Evolutionary conservation across 345 rosid genomes (phyloP), one percentile per base, ranked within the genome.

Genomic region (Cochlearia excelsa): DNA sequence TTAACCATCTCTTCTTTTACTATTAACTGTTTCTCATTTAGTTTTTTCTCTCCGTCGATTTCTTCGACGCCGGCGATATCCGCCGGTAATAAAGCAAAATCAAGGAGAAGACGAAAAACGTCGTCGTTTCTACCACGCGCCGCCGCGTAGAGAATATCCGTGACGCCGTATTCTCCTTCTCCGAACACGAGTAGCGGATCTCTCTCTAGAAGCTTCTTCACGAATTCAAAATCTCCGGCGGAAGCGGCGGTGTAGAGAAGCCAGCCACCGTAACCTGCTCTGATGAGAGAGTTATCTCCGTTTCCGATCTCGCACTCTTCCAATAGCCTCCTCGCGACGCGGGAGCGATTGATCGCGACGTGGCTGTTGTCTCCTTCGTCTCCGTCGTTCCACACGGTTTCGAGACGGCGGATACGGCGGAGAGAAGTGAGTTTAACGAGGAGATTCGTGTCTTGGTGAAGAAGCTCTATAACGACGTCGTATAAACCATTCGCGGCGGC

Each of bases 241-340:
- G 97, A 86, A 34, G 95, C 95, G 30, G 95, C 97, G 16, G 99
- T 89, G 79, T 93, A 93, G 31, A 93, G 62, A 6, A 93, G 75
- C 99, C 99, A 93, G 1, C 99, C 99, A 3, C 99, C 99, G 70
- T 93, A 89, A 0, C 99, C 95, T 10, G 95, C 91, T 71, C 94
- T 77, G 39, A 93, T 75, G 33, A 93, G 82, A 2, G 91, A 71
- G 50, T 88, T 93, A 53, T 59, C 66, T 6, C 95, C 81, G 70
- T 63, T 64, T 2, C 95, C 82, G 31, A 51, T 70, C 66, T 92
- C 91, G 42, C 88, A 78, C 45, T 85, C 89, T 2, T 61, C 72
- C 11, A 86, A 67, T 10, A 93, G 81, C 58, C 71, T 79, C 37
- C 71, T 75, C 27, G 99, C 94, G 11, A 89, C 96, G 6, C 43